A percentile compares a stretch with the other conserved stretches of the same genome.
Evolutionary conservation across 2,329 filamentous ascomycete genomes (phyloP).

Genomic region (Paracoccidioides lutzii): DNA sequence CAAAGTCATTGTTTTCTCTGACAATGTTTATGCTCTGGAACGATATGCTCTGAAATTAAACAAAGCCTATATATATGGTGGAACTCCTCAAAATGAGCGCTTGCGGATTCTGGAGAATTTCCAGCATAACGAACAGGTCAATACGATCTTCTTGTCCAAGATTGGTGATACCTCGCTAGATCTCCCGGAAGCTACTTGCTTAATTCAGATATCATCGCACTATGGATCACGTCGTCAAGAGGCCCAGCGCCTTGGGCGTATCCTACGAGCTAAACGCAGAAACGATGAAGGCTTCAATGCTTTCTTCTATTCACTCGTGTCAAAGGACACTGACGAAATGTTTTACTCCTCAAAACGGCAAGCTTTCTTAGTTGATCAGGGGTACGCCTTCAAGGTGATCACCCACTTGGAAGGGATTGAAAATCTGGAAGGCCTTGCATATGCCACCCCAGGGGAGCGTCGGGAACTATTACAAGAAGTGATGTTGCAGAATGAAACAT

Average conservation of each 20-base stretch:
- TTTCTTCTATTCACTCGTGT: constrained; percentile 96
- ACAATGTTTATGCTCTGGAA: constrained; percentile 87
- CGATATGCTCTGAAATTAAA: constrained; percentile 70
- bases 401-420: constrained; percentile 89
- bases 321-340: constrained; percentile 97
- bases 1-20: constrained; percentile 96
- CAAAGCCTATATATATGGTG: constrained; percentile 86
- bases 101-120: constrained; percentile 85
- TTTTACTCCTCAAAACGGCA: constrained; percentile 93
- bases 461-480: constrained; percentile 81
- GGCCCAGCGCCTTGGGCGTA: constrained; percentile 82
- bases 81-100: constrained; percentile 73
- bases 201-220: constrained; percentile 95
- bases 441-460: constrained; percentile 64
- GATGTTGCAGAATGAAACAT: constrained; percentile 71
- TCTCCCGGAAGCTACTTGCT: constrained; percentile 84
- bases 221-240: constrained; percentile 95
- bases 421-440: constrained; percentile 65
- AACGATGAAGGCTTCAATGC: constrained; percentile 99
- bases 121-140: constrained; percentile 78
- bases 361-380: constrained; percentile 93
- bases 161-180: constrained; percentile 98
- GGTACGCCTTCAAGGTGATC: constrained; percentile 98
- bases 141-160: constrained; percentile 91
- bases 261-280: constrained; percentile 83